Evolutionary conservation across 2,329 filamentous ascomycete species (phyloP).

Genomic region (Fusarium torulosum): DNA sequence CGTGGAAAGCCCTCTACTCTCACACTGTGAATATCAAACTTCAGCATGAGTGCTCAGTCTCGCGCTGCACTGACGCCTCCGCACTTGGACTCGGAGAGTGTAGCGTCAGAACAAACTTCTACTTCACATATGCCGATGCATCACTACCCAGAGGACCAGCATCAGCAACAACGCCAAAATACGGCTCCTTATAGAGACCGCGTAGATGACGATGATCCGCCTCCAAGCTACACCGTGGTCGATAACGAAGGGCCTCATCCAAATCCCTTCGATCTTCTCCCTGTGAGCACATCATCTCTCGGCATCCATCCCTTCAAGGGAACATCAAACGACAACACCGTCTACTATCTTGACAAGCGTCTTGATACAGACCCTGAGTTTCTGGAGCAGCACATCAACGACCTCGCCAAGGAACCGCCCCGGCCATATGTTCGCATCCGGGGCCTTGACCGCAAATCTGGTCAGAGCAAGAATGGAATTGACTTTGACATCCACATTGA

Average conservation of each 20-base stretch:
- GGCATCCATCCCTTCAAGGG: slow-evolving; percentile 48
- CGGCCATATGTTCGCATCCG: slow-evolving; percentile 65
- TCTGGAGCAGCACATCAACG: slow-evolving; percentile 60
- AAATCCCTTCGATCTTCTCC: slow-evolving; percentile 30
- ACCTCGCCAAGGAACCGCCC: slow-evolving; percentile 63
- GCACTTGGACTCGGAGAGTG: slow-evolving; percentile 29
- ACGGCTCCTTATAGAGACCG: slow-evolving; percentile 27
- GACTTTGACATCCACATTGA: slow-evolving; percentile 73
- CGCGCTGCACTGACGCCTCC: slow-evolving; percentile 23
- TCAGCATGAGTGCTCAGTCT: slow-evolving; percentile 29
- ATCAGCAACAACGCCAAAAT: slow-evolving; percentile 9
- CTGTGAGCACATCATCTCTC: slow-evolving; percentile 30
- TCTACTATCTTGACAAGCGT: slow-evolving; percentile 59
- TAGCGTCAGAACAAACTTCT: slow-evolving; percentile 30
- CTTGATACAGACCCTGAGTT: slow-evolving; percentile 60
- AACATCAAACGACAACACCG: slow-evolving; percentile 52
- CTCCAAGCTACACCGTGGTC: slow-evolving; percentile 39
- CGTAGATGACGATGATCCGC: slow-evolving; percentile 30
- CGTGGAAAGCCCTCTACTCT: not conserved
- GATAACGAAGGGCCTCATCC: slow-evolving; percentile 35
- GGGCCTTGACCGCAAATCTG: slow-evolving; percentile 64
- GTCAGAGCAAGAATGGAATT: slow-evolving; percentile 59
- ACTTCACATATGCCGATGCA: slow-evolving; percentile 37
- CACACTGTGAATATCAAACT: not conserved
- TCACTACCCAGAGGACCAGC: slow-evolving; percentile 40